Conservation (phyloP, 2,329 filamentous ascomycete species). For the Colletotrichum tamarilloi region DNA sequence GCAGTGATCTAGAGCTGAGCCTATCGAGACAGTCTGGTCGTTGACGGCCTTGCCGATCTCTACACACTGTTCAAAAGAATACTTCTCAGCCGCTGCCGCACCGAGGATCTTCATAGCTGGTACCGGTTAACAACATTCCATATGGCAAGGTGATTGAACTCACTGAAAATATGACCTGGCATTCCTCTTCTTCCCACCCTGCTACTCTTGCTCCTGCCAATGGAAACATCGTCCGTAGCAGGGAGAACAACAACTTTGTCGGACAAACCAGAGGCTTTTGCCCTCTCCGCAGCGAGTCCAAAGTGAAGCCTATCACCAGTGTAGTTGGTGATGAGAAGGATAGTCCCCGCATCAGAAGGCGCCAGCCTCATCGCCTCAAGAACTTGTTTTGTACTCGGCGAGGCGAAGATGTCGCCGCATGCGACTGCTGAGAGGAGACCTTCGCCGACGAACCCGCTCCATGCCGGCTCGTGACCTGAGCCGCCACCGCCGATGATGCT, state of each 20-base stretch:
- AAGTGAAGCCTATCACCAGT: conserved; percentile 80
- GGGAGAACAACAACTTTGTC: conserved; percentile 76
- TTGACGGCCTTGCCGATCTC: conserved; percentile 65
- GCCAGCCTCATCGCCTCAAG: conserved; percentile 72
- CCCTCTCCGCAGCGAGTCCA: conserved; percentile 79
- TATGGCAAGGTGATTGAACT: conserved; percentile 50
- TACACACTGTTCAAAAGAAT: conserved; percentile 67
- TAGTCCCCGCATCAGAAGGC: conserved; percentile 71
- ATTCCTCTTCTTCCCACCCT: conserved; percentile 80
- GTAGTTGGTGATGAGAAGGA: conserved; percentile 82
- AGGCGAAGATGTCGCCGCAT: conserved; percentile 81
- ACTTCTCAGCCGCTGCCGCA: conserved; percentile 70
- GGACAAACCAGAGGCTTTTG: conserved; percentile 69
- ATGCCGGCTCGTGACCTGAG: conserved; percentile 79
- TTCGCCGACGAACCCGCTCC: conserved; percentile 76
- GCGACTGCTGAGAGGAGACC: conserved; percentile 77
- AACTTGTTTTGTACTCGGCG: conserved; percentile 79
- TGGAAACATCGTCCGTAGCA: conserved; percentile 79
- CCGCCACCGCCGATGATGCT: conserved; percentile 75
- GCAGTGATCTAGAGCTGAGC: conserved; percentile 76
- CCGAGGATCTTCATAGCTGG: conserved; percentile 75
- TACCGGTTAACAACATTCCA: too few species aligned
- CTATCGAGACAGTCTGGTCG: conserved; percentile 73
- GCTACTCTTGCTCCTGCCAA: conserved; percentile 72
- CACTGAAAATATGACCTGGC: conserved; percentile 67